A percentile compares a stretch with the other conserved stretches of the same genome.
Evolutionary conservation across 2,329 filamentous ascomycete genomes (phyloP).

Genomic region (Bisporella sp.): DNA sequence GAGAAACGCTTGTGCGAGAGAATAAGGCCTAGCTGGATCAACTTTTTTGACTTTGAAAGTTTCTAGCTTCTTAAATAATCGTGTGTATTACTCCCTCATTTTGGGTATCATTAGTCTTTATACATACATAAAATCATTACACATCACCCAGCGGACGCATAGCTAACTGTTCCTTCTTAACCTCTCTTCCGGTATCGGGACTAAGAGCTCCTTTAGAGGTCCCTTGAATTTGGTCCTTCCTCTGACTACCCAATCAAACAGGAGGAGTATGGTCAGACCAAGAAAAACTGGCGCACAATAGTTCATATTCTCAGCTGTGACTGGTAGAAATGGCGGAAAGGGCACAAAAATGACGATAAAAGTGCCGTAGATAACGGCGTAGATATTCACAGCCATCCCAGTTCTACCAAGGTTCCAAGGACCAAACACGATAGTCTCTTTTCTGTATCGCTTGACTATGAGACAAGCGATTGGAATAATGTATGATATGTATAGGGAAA

Average conservation of each 20-base stretch:
- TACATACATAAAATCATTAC: too few relatives aligned
- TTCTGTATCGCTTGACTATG: background rate
- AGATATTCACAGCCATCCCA: constrained; percentile 35
- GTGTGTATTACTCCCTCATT: too few relatives aligned
- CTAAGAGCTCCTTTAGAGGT: constrained; percentile 1
- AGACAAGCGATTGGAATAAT: constrained; percentile 4
- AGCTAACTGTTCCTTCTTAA: too few relatives aligned
- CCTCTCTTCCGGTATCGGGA: background rate
- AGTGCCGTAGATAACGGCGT: constrained; percentile 34
- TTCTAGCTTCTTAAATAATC: too few relatives aligned
- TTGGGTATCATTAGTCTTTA: too few relatives aligned
- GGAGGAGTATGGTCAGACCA: background rate
- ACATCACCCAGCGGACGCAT: too few relatives aligned
- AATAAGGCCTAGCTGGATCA: too few relatives aligned
- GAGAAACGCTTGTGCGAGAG: too few relatives aligned
- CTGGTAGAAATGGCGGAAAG: background rate
- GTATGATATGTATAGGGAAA: constrained; percentile 6
- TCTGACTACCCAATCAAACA: background rate
- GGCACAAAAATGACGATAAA: constrained; percentile 23
- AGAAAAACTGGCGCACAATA: background rate
- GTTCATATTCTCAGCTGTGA: constrained; percentile 2
- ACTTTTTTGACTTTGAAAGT: too few relatives aligned
- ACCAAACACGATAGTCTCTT: background rate
- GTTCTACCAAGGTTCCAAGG: constrained; percentile 34
- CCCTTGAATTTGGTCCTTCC: background rate